These are phyloP conservation scores for Cyberlindnera mycetangii DNA, from an alignment of 805 yeast genomes.

Conservation along the genomic window DNA sequence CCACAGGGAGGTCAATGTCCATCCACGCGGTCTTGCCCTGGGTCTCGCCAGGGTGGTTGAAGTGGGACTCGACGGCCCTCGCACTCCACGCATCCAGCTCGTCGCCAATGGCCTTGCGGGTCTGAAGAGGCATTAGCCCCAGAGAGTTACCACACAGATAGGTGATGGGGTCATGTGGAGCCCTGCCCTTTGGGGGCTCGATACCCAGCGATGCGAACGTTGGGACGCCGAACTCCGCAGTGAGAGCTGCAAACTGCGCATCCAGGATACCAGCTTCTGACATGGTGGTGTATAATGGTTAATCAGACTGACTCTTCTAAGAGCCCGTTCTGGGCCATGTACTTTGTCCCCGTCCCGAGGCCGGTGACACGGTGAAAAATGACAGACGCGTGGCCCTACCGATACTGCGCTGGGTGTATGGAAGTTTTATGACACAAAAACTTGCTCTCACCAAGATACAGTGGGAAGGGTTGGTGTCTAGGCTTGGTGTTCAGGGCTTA, in stretches of 20 bases:
- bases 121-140: slow-evolving; percentile 78
- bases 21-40: slow-evolving; percentile 68
- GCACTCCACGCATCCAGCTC: slow-evolving; percentile 83
- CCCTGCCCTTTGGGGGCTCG: slow-evolving; percentile 1
- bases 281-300: too few species aligned
- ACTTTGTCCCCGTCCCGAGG: too few species aligned
- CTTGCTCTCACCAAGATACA: too few species aligned
- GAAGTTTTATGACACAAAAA: too few species aligned
- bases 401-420: too few species aligned
- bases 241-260: slow-evolving; percentile 31
- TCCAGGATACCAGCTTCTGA: slow-evolving; percentile 17
- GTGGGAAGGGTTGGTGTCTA: too few species aligned
- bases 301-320: too few species aligned
- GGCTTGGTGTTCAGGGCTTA: too few species aligned
- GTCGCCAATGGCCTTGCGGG: slow-evolving; percentile 51
- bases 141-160: slow-evolving; percentile 94
- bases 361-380: too few species aligned
- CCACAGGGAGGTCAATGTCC: slow-evolving; percentile 74
- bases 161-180: slow-evolving; percentile 31
- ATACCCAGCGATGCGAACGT: slow-evolving; percentile 59
- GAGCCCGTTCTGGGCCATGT: too few species aligned
- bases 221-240: slow-evolving; percentile 59
- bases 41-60: slow-evolving; percentile 54
- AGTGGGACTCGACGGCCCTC: slow-evolving; percentile 84
- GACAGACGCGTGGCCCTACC: too few species aligned